A percentile compares a stretch with the other conserved stretches of the same genome.
phyloP scores from a whole-genome alignment of 1,139 yeast genomes.

The Lodderomyces theae region DNA sequence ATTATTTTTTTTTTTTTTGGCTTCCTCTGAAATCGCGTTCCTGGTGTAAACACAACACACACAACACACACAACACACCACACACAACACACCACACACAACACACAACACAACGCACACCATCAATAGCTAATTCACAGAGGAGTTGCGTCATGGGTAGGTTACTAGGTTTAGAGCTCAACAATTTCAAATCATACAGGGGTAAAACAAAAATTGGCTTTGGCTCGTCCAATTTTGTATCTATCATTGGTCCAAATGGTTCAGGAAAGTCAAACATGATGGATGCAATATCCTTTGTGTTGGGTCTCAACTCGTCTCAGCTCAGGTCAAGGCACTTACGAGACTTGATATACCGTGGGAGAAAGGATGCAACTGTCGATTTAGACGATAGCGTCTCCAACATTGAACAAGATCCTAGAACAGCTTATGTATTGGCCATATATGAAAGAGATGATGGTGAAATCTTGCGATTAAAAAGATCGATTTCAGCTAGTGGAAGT shows the following conservation, averaged over 20 bases:
- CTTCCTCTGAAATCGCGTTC: neutral
- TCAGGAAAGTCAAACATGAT: constrained; percentile 97
- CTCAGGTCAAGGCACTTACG: constrained; percentile 71
- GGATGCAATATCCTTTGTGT: constrained; percentile 96
- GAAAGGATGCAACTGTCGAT: constrained; percentile 18
- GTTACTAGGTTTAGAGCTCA: constrained; percentile 67
- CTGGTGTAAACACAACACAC: neutral
- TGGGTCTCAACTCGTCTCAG: constrained; percentile 78
- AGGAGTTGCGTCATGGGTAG: constrained; percentile 82
- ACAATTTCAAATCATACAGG: constrained; percentile 86
- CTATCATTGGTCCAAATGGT: constrained; percentile 97
- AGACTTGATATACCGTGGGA: constrained; percentile 81
- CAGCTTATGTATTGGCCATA: constrained; percentile 79
- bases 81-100: neutral
- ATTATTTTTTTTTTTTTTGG: neutral
- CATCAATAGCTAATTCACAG: no score
- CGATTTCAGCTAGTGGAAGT: constrained; percentile 53
- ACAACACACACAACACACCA: neutral
- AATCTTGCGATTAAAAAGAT: constrained; percentile 50
- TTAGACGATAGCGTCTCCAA: constrained; percentile 20
- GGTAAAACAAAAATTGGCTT: constrained; percentile 78
- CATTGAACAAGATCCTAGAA: constrained; percentile 43
- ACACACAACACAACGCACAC: neutral
- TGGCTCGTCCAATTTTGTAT: constrained; percentile 79
- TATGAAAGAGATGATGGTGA: constrained; percentile 66